Base-by-base conservation (phyloP, 1,139 yeast genomes). In the Arxiozyma slooffiae region DNA sequence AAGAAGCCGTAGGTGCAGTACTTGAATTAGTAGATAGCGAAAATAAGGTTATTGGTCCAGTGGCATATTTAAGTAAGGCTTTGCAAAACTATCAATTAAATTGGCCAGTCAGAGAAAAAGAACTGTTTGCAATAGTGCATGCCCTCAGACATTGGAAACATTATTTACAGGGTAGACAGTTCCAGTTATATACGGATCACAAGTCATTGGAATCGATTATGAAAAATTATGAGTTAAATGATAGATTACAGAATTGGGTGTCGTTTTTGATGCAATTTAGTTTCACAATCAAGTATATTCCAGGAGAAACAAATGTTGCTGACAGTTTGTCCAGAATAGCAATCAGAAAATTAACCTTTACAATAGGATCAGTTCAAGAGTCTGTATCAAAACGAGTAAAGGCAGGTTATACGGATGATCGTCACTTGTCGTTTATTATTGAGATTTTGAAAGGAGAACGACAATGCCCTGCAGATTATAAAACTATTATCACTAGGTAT, bases 111-210 rank as follows among this genome's bases (percentile, higher is more conserved):
- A 38, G 47, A 17, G 38, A 37, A n/a, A 44, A 38, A 26, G 47
- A 44, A 38, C 9, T n/a, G 38, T 44, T 22, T 38, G 42, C 42
- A 14, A 38, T 38, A 8, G 14, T n/a, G 4, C 20, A 20, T 22
- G 47, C 42, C 14, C 17, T 44, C 38, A 20, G 34, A 16, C 17
- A 20, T 16, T 44, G 47, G 47, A n/a, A 17, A 17, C 47, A 44
- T 23, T 38, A 38, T 18, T 44, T 44, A n/a, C 16, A 38, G 30
- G 42, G 47, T 38, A 38, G 23, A 38, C 16, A 38, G 8, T 38
- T 38, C 14, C 8, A 18, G 6, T 22, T 38, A 18, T 22, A 38
- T 22, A 18, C 24, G 20, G 41, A 38, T 18, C 24, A 18, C 14
- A 20, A 20, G 16, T 38, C 41, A 20, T 38, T 38, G 14, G 23